Base-by-base conservation (phyloP, 371 early-diverging fungal species). In the Choanephora cucurbitarum region DNA sequence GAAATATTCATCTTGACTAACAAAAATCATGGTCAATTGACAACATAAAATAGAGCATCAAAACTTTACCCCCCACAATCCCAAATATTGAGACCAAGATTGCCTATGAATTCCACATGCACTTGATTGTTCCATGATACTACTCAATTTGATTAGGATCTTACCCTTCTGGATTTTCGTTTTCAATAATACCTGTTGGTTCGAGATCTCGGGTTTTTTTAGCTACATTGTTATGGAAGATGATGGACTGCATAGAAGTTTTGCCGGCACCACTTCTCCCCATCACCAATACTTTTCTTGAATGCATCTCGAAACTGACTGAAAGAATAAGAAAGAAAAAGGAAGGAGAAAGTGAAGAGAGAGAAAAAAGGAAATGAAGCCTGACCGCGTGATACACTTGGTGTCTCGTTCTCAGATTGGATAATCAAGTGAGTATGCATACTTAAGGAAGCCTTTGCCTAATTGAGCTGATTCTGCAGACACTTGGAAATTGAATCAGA, bases 191-290 rank as follows among this genome's bases (percentile, higher is more conserved):
- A 93, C 93, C 90, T 41, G 98, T 97, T 18, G 96, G 93, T 15
- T 95, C 96, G 24, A 98, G 84, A 21, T 94, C 81, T 41, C 96
- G 81, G 1, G 97, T 96, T 62, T 98, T 96, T 59, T 89, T 66
- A 1, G 97, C 96, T 55, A 94, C 89, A 69, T 94, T 94, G 70
- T 96, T 96, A 24, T 95, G 90, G 68, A 98, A 98, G 58, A 98
- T 96, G 67, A 98, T 94, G 49, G 94, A 93, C 49, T 95, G 84
- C 97, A 98, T 98, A 34, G 95, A 95, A 31, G 98, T 96, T 82
- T 96, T 98, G 43, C 98, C 98, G 9, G 92, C 86, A 15, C 96
- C 96, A 63, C 88, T 84, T 71, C 92, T 91, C 34, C 96, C 97
- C 97, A 98, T 96, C 67, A 98, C 4, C 37, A 37, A 14, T 10